phyloP scores from a whole-genome alignment of 2,329 filamentous ascomycete genomes.

The Grosmannia penicillata region DNA sequence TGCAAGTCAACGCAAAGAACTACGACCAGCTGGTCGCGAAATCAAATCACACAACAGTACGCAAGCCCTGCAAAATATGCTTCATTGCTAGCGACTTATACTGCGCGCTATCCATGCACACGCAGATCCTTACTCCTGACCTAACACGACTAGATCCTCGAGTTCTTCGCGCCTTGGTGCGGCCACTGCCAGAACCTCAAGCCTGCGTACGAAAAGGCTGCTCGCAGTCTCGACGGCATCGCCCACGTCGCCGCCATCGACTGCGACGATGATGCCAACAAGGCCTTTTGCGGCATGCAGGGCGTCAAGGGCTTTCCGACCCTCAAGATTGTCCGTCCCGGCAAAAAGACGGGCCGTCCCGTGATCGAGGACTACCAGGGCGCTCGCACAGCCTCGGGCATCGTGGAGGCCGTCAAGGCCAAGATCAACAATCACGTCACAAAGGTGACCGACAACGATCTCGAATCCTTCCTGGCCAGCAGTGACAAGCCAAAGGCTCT shows the following conservation, averaged over 20 bases:
- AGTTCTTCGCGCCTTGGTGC: slow-evolving; percentile 97
- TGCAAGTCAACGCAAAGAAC: slow-evolving; percentile 65
- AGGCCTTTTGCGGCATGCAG: slow-evolving; percentile 69
- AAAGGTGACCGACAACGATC: slow-evolving; percentile 61
- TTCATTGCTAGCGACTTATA: too few relatives aligned
- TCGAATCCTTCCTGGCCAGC: slow-evolving; percentile 58
- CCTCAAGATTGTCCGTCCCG: slow-evolving; percentile 79
- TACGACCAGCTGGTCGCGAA: slow-evolving; percentile 74
- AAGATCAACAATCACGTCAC: slow-evolving; percentile 89
- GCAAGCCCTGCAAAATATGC: slow-evolving; percentile 14
- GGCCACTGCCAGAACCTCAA: slow-evolving; percentile 95
- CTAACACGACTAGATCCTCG: slow-evolving; percentile 37
- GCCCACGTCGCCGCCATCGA: slow-evolving; percentile 91
- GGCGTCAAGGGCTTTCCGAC: slow-evolving; percentile 92
- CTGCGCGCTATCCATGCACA: not conserved
- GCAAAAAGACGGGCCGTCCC: slow-evolving; percentile 59
- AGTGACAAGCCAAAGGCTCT: slow-evolving; percentile 65
- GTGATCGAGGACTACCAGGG: slow-evolving; percentile 86
- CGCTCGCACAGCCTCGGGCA: slow-evolving; percentile 65
- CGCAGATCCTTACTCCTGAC: not conserved
- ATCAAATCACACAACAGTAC: slow-evolving; percentile 83
- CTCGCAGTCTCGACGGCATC: slow-evolving; percentile 74
- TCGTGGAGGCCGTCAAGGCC: slow-evolving; percentile 70
- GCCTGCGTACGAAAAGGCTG: slow-evolving; percentile 88
- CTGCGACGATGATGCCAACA: slow-evolving; percentile 89